Conservation (phyloP, 1,139 yeast species). For the Debaryomycetaceae sp. region DNA sequence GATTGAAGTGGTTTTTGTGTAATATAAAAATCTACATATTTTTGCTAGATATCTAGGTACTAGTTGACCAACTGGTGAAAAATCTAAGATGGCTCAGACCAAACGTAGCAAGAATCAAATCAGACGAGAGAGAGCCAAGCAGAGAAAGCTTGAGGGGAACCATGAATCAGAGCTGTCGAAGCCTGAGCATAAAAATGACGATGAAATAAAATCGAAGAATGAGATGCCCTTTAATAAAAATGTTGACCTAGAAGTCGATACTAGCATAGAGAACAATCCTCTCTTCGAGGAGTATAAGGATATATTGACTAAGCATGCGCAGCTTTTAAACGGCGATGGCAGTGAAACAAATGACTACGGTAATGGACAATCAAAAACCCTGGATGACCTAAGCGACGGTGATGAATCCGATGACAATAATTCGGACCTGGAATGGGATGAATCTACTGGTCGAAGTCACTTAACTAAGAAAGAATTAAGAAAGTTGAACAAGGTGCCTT, state of each 20-base stretch:
- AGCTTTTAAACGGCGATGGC: constrained; percentile 28
- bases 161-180: not conserved
- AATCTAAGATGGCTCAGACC: constrained; percentile 15
- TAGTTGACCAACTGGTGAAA: too few species aligned
- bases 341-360: constrained; percentile 6
- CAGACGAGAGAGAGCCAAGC: constrained; percentile 59
- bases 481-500: constrained; percentile 54
- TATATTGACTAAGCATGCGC: constrained; percentile 28
- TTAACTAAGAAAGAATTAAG: constrained; percentile 44
- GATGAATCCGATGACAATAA: constrained; percentile 6
- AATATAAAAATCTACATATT: not conserved
- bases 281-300: constrained; percentile 37
- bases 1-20: not conserved
- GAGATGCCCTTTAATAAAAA: not conserved
- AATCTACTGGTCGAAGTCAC: constrained; percentile 3
- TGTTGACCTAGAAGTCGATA: not conserved
- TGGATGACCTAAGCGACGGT: constrained; percentile 5
- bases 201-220: not conserved
- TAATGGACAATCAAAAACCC: constrained; percentile 14
- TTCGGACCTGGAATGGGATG: not conserved
- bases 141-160: constrained; percentile 31
- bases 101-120: constrained; percentile 58
- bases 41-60: too few species aligned
- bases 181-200: not conserved
- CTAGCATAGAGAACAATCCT: constrained; percentile 18